Percentiles rank a stretch among this genome's conserved stretches.
Evolutionary conservation across 2,329 filamentous ascomycete genomes (phyloP).

Genomic region (Tolypocladium amazonense): DNA sequence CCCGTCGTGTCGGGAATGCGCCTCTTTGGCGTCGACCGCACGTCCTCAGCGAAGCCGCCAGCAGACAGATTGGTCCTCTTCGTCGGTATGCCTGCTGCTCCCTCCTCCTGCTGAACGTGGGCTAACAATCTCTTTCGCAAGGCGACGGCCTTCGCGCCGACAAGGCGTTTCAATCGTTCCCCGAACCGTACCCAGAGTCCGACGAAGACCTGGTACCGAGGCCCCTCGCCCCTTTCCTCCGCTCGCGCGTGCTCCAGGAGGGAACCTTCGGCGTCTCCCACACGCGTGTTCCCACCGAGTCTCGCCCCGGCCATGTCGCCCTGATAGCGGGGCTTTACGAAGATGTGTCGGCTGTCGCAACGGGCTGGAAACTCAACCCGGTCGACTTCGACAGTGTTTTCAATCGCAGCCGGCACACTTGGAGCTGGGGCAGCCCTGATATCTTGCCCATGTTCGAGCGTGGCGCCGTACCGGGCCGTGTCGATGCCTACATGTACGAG

Average conservation of each 20-base stretch:
- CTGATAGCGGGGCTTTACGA: conserved; percentile 95
- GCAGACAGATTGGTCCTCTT: conserved; percentile 87
- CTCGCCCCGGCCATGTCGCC: conserved; percentile 89
- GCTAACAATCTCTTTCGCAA: conserved; percentile 14
- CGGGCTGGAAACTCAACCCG: conserved; percentile 96
- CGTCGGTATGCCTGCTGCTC: conserved; percentile 51
- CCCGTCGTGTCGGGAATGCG: conserved; percentile 95
- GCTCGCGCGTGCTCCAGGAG: conserved; percentile 76
- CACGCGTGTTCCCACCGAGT: conserved; percentile 93
- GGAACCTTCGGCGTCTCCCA: conserved; percentile 97
- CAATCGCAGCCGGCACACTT: conserved; percentile 91
- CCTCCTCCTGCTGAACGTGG: neutral
- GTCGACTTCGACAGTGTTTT: conserved; percentile 99
- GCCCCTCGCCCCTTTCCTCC: conserved; percentile 81
- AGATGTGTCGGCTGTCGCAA: conserved; percentile 93
- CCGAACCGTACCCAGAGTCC: conserved; percentile 66
- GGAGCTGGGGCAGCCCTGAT: conserved; percentile 98
- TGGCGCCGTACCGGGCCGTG: conserved; percentile 76
- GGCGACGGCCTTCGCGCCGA: conserved; percentile 91
- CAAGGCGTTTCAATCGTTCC: conserved; percentile 91
- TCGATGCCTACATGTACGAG: conserved; percentile 78
- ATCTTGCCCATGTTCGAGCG: conserved; percentile 96
- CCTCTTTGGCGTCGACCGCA: conserved; percentile 60
- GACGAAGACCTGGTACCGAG: conserved; percentile 59
- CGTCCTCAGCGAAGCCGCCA: conserved; percentile 52